These are phyloP conservation scores for Akanthomyces dipterigenus DNA, from an alignment of 2,329 filamentous ascomycete genomes.

Conservation along the genomic window DNA sequence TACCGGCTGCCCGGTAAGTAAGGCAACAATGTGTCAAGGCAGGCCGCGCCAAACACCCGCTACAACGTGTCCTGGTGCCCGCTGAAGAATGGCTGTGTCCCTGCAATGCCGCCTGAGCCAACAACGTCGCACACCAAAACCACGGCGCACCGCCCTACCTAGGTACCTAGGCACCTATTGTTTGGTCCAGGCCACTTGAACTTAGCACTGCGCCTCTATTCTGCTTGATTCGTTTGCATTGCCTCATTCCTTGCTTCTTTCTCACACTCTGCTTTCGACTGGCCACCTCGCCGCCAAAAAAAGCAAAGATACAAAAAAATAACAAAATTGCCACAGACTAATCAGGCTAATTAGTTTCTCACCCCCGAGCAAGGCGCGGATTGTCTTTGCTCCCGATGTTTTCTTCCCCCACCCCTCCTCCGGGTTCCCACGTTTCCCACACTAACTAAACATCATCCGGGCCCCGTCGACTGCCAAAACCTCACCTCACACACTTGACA, in stretches of 20 bases:
- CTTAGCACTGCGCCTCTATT: not conserved
- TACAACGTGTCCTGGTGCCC: no score
- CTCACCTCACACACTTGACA: not conserved
- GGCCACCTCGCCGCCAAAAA: not conserved
- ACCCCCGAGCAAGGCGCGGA: not conserved
- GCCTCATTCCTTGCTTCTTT: not conserved
- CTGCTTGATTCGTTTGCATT: not conserved
- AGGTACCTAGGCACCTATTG: no score
- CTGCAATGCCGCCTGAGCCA: not conserved
- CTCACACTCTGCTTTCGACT: not conserved
- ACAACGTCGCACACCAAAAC: not conserved
- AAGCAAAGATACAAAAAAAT: not conserved
- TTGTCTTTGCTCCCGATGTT: not conserved
- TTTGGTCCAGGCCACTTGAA: not conserved
- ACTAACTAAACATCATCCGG: slow-evolving; percentile 3
- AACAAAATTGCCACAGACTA: not conserved
- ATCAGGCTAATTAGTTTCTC: not conserved
- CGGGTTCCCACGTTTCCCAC: slow-evolving; percentile 6
- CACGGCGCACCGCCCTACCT: not conserved
- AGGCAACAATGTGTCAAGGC: no score
- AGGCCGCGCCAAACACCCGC: not conserved
- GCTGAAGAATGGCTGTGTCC: not conserved
- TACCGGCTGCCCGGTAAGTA: no score
- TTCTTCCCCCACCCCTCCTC: slow-evolving; percentile 4
- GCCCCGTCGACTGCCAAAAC: not conserved